Percentiles rank a stretch among this genome's conserved stretches.
phyloP scores from a whole-genome alignment of 768 basidiomycete genomes.

The Rhodosporidiobolus sp. region DNA sequence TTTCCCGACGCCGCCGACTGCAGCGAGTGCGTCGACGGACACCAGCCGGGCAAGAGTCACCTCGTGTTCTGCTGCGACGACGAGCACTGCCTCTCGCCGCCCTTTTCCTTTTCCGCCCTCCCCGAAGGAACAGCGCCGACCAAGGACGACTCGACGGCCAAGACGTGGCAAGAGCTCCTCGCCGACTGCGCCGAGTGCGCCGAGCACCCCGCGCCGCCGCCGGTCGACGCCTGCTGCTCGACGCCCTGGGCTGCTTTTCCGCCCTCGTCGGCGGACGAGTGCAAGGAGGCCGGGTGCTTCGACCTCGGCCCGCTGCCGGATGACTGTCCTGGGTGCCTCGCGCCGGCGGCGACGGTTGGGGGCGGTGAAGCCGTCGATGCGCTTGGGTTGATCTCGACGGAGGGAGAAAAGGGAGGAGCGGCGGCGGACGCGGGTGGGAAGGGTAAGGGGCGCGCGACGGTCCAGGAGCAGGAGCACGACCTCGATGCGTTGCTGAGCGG shows the following conservation, averaged over 20 bases:
- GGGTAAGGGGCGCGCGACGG: not conserved
- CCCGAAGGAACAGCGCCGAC: not conserved
- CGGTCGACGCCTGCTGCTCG: conserved; percentile 16
- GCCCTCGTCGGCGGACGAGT: not conserved
- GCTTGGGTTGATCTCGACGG: not conserved
- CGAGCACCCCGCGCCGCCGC: not conserved
- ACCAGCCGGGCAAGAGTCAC: not conserved
- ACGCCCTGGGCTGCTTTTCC: not conserved
- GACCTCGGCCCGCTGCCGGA: not conserved
- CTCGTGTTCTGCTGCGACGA: conserved; percentile 36
- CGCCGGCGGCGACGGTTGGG: no score
- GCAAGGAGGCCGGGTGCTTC: conserved; percentile 17
- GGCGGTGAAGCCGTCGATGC: not conserved
- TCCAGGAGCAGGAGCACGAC: not conserved
- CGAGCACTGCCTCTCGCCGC: conserved; percentile 8
- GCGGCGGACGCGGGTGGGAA: not conserved
- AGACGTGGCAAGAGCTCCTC: conserved; percentile 17
- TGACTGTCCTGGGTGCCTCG: conserved; percentile 12
- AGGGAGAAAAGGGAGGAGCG: not conserved
- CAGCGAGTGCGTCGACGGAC: not conserved
- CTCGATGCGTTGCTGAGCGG: conserved; percentile 8
- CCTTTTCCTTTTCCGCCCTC: not conserved
- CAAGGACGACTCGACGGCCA: not conserved
- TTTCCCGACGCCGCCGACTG: not conserved
- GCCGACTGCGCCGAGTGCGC: conserved; percentile 21